phyloP scores from a whole-genome alignment of 345 rosid species.

The Erucastrum elatum region DNA sequence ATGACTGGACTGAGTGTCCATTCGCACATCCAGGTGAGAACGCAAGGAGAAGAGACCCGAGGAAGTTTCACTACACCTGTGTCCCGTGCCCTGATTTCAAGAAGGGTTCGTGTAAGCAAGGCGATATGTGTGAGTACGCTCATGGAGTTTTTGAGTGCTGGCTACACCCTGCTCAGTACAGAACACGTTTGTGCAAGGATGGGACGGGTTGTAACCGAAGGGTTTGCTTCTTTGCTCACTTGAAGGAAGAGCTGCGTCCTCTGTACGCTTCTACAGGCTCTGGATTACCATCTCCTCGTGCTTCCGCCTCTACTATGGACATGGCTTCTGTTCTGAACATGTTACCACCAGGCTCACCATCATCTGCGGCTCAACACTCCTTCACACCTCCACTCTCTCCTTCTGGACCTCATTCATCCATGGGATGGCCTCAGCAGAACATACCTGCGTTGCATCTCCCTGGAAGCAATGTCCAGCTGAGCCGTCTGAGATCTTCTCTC shows the following conservation, averaged over 20 bases:
- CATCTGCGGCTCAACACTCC: constrained; percentile 52
- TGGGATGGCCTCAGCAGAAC: constrained; percentile 84
- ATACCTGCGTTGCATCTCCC: constrained; percentile 84
- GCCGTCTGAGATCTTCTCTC: constrained; percentile 88
- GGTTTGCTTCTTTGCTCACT: constrained; percentile 95
- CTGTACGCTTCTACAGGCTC: constrained; percentile 86
- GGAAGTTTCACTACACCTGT: constrained; percentile 74
- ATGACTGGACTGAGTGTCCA: constrained; percentile 86
- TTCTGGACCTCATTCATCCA: constrained; percentile 53
- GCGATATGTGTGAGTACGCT: constrained; percentile 53
- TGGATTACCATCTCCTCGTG: constrained; percentile 68
- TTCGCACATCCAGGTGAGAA: constrained; percentile 84
- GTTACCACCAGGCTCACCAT: constrained; percentile 87
- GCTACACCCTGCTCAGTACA: constrained; percentile 93
- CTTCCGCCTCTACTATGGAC: constrained; percentile 71
- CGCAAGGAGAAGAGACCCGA: constrained; percentile 73
- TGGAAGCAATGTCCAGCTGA: constrained; percentile 74
- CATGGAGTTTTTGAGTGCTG: constrained; percentile 73
- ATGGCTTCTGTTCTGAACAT: constrained; percentile 77
- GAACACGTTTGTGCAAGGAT: constrained; percentile 89
- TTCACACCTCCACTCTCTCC: constrained; percentile 65
- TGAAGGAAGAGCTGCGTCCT: constrained; percentile 78
- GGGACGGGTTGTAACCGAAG: constrained; percentile 80
- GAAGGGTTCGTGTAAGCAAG: constrained; percentile 66
- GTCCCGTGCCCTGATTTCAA: constrained; percentile 81